Evolutionary conservation across 495 filamentous ascomycete genomes (phyloP).

Genomic region (Extremus antarcticus): DNA sequence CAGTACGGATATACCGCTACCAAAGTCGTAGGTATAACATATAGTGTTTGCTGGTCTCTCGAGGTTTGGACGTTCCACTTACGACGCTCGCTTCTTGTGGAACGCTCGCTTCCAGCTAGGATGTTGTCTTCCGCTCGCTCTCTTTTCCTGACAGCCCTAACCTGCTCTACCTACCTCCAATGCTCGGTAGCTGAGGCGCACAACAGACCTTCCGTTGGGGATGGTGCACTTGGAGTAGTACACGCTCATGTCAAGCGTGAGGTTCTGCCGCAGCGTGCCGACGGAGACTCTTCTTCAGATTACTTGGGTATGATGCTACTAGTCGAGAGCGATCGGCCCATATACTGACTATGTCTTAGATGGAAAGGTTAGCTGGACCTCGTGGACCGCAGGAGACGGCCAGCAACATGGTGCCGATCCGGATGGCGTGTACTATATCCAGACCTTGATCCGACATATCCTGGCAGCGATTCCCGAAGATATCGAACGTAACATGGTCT

Average conservation of each 20-base stretch:
- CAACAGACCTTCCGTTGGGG: not conserved
- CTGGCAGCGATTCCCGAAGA: not conserved
- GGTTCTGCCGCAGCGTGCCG: not conserved
- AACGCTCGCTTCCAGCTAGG: not conserved
- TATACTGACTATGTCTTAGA: not conserved
- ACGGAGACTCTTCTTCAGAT: not conserved
- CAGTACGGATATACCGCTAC: too few relatives aligned
- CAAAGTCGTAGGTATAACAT: too few relatives aligned
- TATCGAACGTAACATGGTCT: not conserved
- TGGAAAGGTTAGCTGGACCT: not conserved
- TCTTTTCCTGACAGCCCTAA: not conserved
- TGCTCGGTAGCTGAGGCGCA: not conserved
- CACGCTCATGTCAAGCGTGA: not conserved
- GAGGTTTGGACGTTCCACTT: too few relatives aligned
- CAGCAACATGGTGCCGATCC: not conserved
- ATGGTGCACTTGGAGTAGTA: not conserved
- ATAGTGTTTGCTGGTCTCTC: too few relatives aligned
- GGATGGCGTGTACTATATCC: not conserved
- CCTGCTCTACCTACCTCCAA: not conserved
- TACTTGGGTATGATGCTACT: not conserved
- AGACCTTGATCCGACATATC: not conserved
- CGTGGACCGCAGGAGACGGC: not conserved
- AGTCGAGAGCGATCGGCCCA: not conserved
- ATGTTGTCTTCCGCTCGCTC: not conserved
- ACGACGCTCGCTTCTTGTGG: not conserved